Evolutionary conservation across 768 basidiomycete genomes (phyloP).

Genomic region (Trametes elegans): DNA sequence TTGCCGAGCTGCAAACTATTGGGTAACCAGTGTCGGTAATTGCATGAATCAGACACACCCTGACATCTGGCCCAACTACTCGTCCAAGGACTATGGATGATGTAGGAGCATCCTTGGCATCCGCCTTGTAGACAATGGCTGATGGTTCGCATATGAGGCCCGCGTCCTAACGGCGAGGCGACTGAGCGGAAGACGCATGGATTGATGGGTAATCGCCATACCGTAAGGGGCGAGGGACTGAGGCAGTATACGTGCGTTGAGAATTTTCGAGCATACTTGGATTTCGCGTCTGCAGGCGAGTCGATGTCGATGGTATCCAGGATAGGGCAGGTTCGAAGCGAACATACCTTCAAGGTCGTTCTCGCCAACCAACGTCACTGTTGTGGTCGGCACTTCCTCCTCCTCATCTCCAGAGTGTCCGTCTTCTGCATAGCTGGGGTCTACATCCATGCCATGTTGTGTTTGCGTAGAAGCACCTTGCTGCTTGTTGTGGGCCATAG

Average conservation of each 20-base stretch:
- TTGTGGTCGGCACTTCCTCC: slow-evolving; percentile 44
- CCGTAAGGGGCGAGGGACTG: slow-evolving; percentile 60
- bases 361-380: slow-evolving; percentile 61
- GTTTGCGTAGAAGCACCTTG: not conserved
- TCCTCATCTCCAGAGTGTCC: slow-evolving; percentile 31
- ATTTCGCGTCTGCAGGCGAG: slow-evolving; percentile 41
- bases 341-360: slow-evolving; percentile 63
- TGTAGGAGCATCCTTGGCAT: slow-evolving; percentile 27
- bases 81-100: slow-evolving; percentile 25
- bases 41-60: slow-evolving; percentile 15
- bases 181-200: not conserved
- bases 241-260: slow-evolving; percentile 70
- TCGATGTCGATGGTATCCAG: not conserved
- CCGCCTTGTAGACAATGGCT: slow-evolving; percentile 32
- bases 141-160: slow-evolving; percentile 39
- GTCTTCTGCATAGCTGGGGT: slow-evolving; percentile 34
- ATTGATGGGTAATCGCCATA: slow-evolving; percentile 31
- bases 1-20: slow-evolving; percentile 27
- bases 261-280: slow-evolving; percentile 49
- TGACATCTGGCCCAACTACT: slow-evolving; percentile 29
- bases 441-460: slow-evolving; percentile 35
- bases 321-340: not conserved
- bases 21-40: too few species aligned
- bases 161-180: slow-evolving; percentile 37
- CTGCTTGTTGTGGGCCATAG: not conserved